Base-by-base conservation (phyloP, 768 basidiomycete genomes). In the Lactarius vividus region DNA sequence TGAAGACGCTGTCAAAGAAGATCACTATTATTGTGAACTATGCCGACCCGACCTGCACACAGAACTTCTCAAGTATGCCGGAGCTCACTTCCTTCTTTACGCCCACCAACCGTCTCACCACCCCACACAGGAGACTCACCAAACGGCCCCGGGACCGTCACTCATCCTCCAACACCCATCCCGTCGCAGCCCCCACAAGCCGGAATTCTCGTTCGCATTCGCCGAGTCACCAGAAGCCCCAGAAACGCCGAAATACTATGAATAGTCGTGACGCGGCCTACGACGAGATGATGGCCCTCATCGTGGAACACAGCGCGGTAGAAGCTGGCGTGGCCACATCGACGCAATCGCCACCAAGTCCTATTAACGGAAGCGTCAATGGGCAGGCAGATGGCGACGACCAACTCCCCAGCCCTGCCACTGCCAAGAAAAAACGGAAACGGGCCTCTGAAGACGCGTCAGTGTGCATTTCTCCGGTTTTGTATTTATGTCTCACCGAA, bases 211-310 rank as follows among this genome's bases (percentile, higher is more conserved):
- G 88, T 59, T 91, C 89, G 26, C 89, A 86, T 75, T 92, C 88
- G 29, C 92, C 89, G 2, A 79, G 80, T 10, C 79, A 81, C 66
- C 76, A 82, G 40, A 87, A 86, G 68, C 82, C 85, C n/a, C 83
- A 90, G 46, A 96, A 95, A 78, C 86, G 93, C 60, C 83, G 97
- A 66, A 94, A 93, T 72, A 99, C 97, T 59, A 96, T 99, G 94
- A 98, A 98, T 75, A 96, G 93, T 72, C 82, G 96, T 64, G 96
- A 97, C 75, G 93, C 96, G 18, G 89, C 88, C 15, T 96, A 94
- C 74, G 96, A 96, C 74, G 91, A 95, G 73, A 93, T 88, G 73
- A 75, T 91, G 63, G 59, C 65, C 33, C 61, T 62, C 52, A 39
- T 63, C 31, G 88, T 89, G 74, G 88, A 89, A 72, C 79, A 90